Evolutionary conservation across 2,329 filamentous ascomycete genomes (phyloP).

Genomic region (Ophiocordyceps camponoti-leonardi): DNA sequence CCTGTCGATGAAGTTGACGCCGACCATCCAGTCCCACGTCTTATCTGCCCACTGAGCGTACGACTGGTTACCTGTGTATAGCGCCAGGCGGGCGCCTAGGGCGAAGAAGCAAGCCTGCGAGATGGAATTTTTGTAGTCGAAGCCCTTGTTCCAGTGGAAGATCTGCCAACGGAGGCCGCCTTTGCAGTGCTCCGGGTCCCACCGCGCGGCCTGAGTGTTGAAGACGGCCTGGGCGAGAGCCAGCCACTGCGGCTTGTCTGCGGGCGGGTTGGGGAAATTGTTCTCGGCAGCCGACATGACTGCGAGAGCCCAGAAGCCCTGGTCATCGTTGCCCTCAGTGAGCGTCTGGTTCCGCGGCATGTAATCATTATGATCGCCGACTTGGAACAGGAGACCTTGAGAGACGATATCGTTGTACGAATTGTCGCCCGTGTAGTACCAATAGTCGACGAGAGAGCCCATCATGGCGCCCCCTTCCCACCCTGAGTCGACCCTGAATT

Average conservation of each 20-base stretch:
- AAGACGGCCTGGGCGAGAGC: slow-evolving; percentile 65
- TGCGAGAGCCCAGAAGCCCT: slow-evolving; percentile 57
- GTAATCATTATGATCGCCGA: slow-evolving; percentile 55
- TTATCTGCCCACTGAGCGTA: slow-evolving; percentile 64
- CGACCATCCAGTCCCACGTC: slow-evolving; percentile 52
- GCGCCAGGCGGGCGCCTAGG: slow-evolving; percentile 48
- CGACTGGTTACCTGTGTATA: slow-evolving; percentile 60
- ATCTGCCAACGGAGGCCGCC: slow-evolving; percentile 78
- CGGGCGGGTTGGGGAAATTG: slow-evolving; percentile 42
- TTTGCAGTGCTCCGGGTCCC: slow-evolving; percentile 51
- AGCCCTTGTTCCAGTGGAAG: slow-evolving; percentile 66
- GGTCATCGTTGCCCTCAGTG: slow-evolving; percentile 57
- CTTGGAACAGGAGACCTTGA: slow-evolving; percentile 57
- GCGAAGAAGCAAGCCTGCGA: slow-evolving; percentile 47
- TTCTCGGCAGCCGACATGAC: slow-evolving; percentile 56
- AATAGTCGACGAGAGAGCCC: slow-evolving; percentile 62
- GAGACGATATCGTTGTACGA: slow-evolving; percentile 52
- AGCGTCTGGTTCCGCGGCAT: slow-evolving; percentile 60
- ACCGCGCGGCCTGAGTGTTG: slow-evolving; percentile 58
- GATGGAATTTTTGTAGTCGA: slow-evolving; percentile 57
- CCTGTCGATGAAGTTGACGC: slow-evolving; percentile 38
- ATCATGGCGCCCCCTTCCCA: slow-evolving; percentile 64
- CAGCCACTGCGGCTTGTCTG: slow-evolving; percentile 46
- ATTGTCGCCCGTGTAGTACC: slow-evolving; percentile 62
- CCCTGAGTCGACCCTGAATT: slow-evolving; percentile 20